Evolutionary conservation across 768 basidiomycete genomes (phyloP).

Genomic region (Pisolithus orientalis): DNA sequence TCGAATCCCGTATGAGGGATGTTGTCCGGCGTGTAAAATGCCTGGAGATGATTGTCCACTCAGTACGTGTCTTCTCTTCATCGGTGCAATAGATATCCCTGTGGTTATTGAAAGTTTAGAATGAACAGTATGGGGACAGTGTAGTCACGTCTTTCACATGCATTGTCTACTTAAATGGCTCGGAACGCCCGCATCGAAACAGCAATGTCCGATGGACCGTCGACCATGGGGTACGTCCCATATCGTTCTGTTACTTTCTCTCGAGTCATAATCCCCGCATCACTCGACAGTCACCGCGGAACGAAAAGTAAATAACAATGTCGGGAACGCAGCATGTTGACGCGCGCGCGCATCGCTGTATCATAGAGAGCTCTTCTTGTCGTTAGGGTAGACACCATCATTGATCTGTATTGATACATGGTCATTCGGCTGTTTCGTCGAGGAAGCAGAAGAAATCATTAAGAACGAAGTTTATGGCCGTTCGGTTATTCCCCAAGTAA

Average conservation of each 20-base stretch:
- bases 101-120: slow-evolving; percentile 6
- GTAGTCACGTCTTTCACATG: slow-evolving; percentile 97
- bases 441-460: too few species aligned
- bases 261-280: background rate
- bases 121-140: slow-evolving; percentile 91
- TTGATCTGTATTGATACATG: background rate
- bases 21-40: slow-evolving; percentile 93
- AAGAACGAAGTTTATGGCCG: too few species aligned
- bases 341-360: background rate
- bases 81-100: background rate
- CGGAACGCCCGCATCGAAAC: slow-evolving; percentile 80
- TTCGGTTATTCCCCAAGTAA: too few species aligned
- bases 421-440: background rate
- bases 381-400: background rate
- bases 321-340: background rate
- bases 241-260: background rate
- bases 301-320: slow-evolving; percentile 34
- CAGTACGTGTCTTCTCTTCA: slow-evolving; percentile 43
- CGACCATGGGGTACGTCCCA: slow-evolving; percentile 75
- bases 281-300: slow-evolving; percentile 44
- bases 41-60: slow-evolving; percentile 95
- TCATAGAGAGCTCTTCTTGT: background rate
- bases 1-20: slow-evolving; percentile 86
- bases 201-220: slow-evolving; percentile 98
- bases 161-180: slow-evolving; percentile 98